Evolutionary conservation across 305 asterid species (phyloP).

Genomic region (Euphrasia arctica): DNA sequence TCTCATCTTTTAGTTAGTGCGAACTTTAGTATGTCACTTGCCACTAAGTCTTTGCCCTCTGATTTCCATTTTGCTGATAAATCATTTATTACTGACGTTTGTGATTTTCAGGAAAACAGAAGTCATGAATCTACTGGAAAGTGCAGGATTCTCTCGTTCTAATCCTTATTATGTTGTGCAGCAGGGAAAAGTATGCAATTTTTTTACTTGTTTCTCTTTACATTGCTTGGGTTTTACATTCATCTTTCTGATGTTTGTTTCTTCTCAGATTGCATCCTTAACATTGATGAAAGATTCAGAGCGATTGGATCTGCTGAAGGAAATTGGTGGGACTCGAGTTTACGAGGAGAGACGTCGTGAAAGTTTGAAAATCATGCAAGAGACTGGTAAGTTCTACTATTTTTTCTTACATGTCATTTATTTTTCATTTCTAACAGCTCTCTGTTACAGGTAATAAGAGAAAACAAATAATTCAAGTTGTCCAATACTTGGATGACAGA

Average conservation of each 20-base stretch:
- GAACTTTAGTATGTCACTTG: conserved; percentile 14
- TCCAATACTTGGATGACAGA: conserved; percentile 94
- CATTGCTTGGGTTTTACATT: conserved; percentile 18
- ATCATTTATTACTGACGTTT: conserved; percentile 26
- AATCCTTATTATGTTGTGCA: conserved; percentile 99
- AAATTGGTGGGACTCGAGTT: conserved; percentile 99
- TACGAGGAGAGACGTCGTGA: conserved; percentile 98
- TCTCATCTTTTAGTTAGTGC: neutral
- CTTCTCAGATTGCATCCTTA: conserved; percentile 75
- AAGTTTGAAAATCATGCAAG: conserved; percentile 97
- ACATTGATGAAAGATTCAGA: conserved; percentile 96
- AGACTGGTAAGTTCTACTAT: conserved; percentile 62
- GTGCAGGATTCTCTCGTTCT: conserved; percentile 99
- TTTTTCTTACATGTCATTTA: conserved; percentile 24
- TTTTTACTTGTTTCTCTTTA: conserved; percentile 12
- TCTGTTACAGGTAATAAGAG: conserved; percentile 75
- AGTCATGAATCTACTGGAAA: conserved; percentile 97
- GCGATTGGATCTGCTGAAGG: conserved; percentile 96
- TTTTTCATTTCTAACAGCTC: conserved; percentile 29
- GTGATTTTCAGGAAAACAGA: conserved; percentile 84
- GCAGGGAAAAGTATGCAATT: conserved; percentile 78
- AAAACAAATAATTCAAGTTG: conserved; percentile 96
- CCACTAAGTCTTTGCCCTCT: neutral
- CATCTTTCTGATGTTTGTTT: conserved; percentile 32
- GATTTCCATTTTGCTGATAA: conserved; percentile 11